Evolutionary conservation across 164 flowering plant genomes (phyloP), one percentile per base, ranked within the genome.

Genomic region (Vitis labrusca): DNA sequence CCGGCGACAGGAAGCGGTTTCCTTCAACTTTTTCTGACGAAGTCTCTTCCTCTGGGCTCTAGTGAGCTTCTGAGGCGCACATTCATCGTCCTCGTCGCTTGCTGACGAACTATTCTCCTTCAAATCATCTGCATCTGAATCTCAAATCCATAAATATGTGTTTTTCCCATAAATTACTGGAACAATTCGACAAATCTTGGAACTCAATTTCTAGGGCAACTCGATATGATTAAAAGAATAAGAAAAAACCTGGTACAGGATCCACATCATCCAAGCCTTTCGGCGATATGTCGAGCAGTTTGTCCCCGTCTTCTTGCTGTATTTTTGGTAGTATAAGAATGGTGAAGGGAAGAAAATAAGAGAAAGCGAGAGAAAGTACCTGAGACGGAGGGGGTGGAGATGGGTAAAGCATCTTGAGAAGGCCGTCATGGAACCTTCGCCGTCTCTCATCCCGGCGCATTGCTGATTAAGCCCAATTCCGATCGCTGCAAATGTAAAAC

Each of bases 31-130:
- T 72, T 77, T 83, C 76, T 66, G 83, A 17, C 91, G 77, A 9
- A 86, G 73, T 64, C 87, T 77, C 80, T 89, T 89, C 74, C 88
- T 77, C 71, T 89, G 89, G 10, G 89, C 85, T 68, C 91, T 84
- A 2, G 81, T 83, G 51, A 84, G 80, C 81, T 80, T 86, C 69
- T 70, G n/a, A 27, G 62, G 12, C 60, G 60, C 77, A 29, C 37
- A 9, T 17, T 68, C 78, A 53, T n/a, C 71, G 30, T 8, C 29
- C 4, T 32, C 73, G 19, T 59, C 80, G 59, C 64, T 64, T 8
- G 78, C 16, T 11, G 80, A 66, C 47, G 73, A 61, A 32, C 69
- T 50, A 17, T 61, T 57, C 32, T 68, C 73, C 19, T 56, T 74
- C 23, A 49, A 64, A 57, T 71, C 77, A 6, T 72, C 84, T 54